Percentiles rank a stretch among this genome's conserved stretches.
Evolutionary conservation across 192 early-diverging fungal species (phyloP).

Genomic region (Funneliformis mosseae): DNA sequence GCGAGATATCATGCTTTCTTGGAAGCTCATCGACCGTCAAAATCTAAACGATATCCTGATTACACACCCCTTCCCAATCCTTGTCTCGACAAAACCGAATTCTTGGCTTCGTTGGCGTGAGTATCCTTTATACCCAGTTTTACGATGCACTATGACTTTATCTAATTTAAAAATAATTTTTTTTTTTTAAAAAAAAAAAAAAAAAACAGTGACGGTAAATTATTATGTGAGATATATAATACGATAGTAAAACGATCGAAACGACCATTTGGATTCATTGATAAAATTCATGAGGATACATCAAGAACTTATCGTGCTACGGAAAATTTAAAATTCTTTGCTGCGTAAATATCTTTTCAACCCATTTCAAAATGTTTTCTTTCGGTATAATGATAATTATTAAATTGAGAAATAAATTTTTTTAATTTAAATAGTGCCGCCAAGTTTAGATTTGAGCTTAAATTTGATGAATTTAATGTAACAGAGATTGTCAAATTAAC

Average conservation of each 20-base stretch:
- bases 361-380: background rate
- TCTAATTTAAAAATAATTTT: background rate
- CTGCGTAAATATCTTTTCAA: constrained; percentile 47
- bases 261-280: constrained; percentile 60
- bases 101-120: constrained; percentile 53
- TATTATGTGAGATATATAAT: constrained; percentile 56
- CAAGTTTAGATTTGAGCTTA: constrained; percentile 57
- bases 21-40: constrained; percentile 40
- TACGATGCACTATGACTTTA: background rate
- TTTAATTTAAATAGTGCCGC: constrained; percentile 47
- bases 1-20: constrained; percentile 56
- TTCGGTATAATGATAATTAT: background rate
- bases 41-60: constrained; percentile 27
- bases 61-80: constrained; percentile 36
- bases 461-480: constrained; percentile 51
- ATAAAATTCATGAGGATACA: constrained; percentile 58
- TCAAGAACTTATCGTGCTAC: constrained; percentile 55
- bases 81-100: constrained; percentile 43
- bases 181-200: background rate
- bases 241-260: constrained; percentile 52
- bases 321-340: constrained; percentile 61
- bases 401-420: background rate
- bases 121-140: background rate
- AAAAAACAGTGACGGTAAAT: constrained; percentile 48
- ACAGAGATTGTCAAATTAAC: constrained; percentile 55